Base-by-base conservation (phyloP, 2,329 filamentous ascomycete species). In the Aureobasidium uvarum region DNA sequence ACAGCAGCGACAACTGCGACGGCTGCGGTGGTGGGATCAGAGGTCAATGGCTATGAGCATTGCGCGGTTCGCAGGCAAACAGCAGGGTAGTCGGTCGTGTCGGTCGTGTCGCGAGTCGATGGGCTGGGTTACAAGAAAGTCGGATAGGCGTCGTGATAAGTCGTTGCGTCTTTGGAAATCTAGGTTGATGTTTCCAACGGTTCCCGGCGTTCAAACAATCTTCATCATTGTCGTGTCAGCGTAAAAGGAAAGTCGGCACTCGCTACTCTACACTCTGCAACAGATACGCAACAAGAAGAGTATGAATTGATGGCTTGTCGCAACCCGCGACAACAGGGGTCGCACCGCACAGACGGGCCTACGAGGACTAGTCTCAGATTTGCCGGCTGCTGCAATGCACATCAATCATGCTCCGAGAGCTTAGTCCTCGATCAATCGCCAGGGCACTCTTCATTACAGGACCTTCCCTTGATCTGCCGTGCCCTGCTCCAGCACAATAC, bases 11-110 rank as follows among this genome's bases (percentile, higher is more conserved):
- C 56, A 20, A 18, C 45, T 31, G 33, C 31, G 36, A 38, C 20
- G 39, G 43, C 31, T 31, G 23, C 28, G 20, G 62, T 13, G 31
- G 14, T 33, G 25, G 23, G 8, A 31, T 51, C 25, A 28, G 8
- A 28, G 18, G 50, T 25, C 20, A 36, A 62, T 46, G 58, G 7
- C 45, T 51, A 62, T 20, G 58, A 16, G 39, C 58, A 62, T 62
- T 50, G 58, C 46, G 45, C 45, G 46, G n/a, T 10, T 62, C 28
- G n/a, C 41, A 46, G 43, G n/a, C 14, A 33, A 10, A 45, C 7
- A 33, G 11, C 10, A n/a, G 39, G 16, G 16, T 39, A 14, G 20
- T 43, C 20, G 54, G 54, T 23, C 14, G 38, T 16, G 33, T 36
- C 50, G 51, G 20, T 38, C 39, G 20, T 43, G 38, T 45, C 55